These are phyloP conservation scores for Gaertneriomyces sp. DNA, from an alignment of 192 early-diverging fungal genomes.

Conservation along the genomic window DNA sequence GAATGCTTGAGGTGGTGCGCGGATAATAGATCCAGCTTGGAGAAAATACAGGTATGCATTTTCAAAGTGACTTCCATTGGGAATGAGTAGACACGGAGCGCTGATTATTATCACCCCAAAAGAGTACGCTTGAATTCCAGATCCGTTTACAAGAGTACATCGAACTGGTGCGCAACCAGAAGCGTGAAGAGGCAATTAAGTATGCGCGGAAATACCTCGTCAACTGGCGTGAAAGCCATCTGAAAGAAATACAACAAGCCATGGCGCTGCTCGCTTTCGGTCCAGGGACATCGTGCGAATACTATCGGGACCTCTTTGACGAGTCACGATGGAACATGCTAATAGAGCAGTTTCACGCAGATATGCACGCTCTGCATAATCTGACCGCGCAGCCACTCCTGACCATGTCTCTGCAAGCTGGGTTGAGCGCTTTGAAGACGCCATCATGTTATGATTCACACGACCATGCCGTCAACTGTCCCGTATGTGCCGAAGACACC, in stretches of 20 bases:
- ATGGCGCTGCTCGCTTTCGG: conserved; percentile 87
- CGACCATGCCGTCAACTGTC: conserved; percentile 89
- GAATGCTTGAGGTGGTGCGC: conserved; percentile 92
- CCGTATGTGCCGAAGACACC: conserved; percentile 82
- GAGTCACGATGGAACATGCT: conserved; percentile 72
- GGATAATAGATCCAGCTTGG: conserved; percentile 83
- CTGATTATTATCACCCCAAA: background rate
- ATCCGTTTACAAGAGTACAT: conserved; percentile 93
- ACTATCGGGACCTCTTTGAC: conserved; percentile 76
- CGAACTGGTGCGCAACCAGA: conserved; percentile 70
- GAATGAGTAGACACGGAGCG: background rate
- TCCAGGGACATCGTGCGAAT: conserved; percentile 68
- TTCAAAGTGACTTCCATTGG: too few species aligned
- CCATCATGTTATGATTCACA: conserved; percentile 72
- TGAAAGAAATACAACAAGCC: conserved; percentile 80
- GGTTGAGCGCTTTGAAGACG: conserved; percentile 91
- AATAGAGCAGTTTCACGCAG: conserved; percentile 73
- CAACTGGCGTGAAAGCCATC: conserved; percentile 70
- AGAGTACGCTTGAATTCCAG: conserved; percentile 97
- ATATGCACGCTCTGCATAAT: conserved; percentile 83
- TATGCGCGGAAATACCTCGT: conserved; percentile 85
- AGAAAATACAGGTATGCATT: conserved; percentile 75
- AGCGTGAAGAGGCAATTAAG: conserved; percentile 68
- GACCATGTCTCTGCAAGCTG: conserved; percentile 89
- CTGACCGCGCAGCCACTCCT: conserved; percentile 85